phyloP scores from a whole-genome alignment of 768 basidiomycete species.

The Psilocybe azurescens region DNA sequence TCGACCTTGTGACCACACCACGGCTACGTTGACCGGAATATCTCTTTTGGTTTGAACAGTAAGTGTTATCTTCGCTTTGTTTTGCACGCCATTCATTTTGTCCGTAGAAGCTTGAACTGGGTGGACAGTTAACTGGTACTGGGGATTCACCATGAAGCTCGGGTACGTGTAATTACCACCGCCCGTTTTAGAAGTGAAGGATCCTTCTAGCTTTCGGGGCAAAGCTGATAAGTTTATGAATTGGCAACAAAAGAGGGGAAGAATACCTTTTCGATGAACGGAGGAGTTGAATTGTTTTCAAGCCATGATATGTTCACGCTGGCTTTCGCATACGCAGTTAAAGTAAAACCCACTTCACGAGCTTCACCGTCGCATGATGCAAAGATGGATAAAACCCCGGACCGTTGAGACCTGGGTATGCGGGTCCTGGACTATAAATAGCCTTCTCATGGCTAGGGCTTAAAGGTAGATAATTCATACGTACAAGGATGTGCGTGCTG shows the following conservation, averaged over 20 bases:
- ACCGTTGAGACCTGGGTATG: constrained; percentile 38
- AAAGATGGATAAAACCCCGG: constrained; percentile 55
- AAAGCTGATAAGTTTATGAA: background rate
- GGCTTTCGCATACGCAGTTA: constrained; percentile 61
- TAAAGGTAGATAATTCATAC: background rate
- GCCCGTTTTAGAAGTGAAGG: constrained; percentile 70
- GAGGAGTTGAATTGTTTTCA: constrained; percentile 40
- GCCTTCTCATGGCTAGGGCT: background rate
- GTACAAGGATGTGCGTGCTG: constrained; percentile 53
- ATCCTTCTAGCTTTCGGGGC: constrained; percentile 55
- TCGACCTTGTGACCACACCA: constrained; percentile 78
- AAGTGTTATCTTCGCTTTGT: constrained; percentile 45
- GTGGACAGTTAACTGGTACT: constrained; percentile 74
- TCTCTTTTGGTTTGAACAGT: constrained; percentile 63
- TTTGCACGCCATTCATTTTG: constrained; percentile 6
- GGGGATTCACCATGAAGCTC: constrained; percentile 90
- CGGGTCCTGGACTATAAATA: constrained; percentile 37
- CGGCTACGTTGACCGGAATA: constrained; percentile 72
- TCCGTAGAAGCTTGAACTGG: constrained; percentile 28
- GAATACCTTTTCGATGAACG: constrained; percentile 45
- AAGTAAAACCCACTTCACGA: constrained; percentile 65
- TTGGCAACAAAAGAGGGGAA: background rate
- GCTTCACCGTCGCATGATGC: constrained; percentile 74
- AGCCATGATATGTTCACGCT: constrained; percentile 51
- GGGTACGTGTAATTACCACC: constrained; percentile 86